Conservation (phyloP, 805 yeast species). For the Cyberlindnera galapagoensis region DNA sequence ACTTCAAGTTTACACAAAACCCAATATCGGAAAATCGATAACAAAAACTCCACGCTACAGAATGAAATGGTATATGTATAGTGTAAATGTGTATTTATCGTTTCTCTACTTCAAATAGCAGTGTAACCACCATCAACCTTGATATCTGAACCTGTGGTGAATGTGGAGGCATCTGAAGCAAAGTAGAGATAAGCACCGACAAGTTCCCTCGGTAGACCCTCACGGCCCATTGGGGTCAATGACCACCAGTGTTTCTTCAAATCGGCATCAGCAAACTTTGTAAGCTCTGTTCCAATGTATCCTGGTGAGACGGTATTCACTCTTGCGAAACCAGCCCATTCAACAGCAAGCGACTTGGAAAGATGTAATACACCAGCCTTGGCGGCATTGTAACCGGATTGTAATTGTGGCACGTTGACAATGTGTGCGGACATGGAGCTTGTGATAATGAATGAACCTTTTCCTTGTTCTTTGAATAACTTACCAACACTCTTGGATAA, state of each 20-base stretch:
- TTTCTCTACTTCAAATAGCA: slow-evolving; percentile 10
- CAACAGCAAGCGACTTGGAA: slow-evolving; percentile 73
- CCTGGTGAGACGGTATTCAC: slow-evolving; percentile 86
- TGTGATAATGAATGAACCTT: slow-evolving; percentile 76
- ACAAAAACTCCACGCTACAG: too few species aligned
- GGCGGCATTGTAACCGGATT: slow-evolving; percentile 82
- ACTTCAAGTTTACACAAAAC: too few species aligned
- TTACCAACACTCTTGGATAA: slow-evolving; percentile 72
- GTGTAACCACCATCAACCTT: slow-evolving; percentile 77
- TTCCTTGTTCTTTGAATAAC: slow-evolving; percentile 66
- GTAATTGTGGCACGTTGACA: slow-evolving; percentile 82
- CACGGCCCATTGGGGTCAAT: slow-evolving; percentile 63
- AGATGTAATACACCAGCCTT: slow-evolving; percentile 80
- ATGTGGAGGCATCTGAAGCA: slow-evolving; percentile 76
- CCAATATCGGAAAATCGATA: too few species aligned
- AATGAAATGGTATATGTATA: too few species aligned
- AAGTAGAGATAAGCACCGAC: slow-evolving; percentile 76
- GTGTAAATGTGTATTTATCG: background rate
- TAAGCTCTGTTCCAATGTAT: slow-evolving; percentile 69
- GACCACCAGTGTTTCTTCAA: slow-evolving; percentile 42
- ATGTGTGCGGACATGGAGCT: slow-evolving; percentile 89
- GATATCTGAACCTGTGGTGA: slow-evolving; percentile 72
- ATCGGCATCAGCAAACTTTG: slow-evolving; percentile 40
- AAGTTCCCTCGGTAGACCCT: slow-evolving; percentile 66
- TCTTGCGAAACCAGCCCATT: slow-evolving; percentile 81